Evolutionary conservation across 495 filamentous ascomycete genomes (phyloP).

Genomic region (Thozetella sp.): DNA sequence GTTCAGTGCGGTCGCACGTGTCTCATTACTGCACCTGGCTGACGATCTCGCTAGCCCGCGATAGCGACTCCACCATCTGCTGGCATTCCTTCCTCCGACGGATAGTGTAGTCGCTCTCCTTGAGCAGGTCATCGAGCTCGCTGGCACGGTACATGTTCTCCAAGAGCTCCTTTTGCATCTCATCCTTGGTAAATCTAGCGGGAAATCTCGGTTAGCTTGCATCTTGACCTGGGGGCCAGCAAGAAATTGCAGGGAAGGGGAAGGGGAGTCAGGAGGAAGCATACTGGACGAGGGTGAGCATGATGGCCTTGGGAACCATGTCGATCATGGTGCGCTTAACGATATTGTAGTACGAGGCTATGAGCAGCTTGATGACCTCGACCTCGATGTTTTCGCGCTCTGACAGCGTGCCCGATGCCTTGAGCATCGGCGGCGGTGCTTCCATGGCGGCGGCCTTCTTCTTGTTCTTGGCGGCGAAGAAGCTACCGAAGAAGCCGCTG

Average conservation of each 20-base stretch:
- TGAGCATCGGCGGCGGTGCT: constrained; percentile 86
- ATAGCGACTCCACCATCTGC: constrained; percentile 95
- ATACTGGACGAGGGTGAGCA: constrained; percentile 94
- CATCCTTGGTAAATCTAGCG: constrained; percentile 93
- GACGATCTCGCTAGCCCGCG: constrained; percentile 92
- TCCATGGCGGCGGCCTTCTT: constrained; percentile 99
- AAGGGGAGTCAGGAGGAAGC: constrained; percentile 29
- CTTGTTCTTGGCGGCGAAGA: constrained; percentile 98
- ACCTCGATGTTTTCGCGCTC: constrained; percentile 95
- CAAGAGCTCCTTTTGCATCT: constrained; percentile 98
- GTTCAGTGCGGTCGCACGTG: too few relatives aligned
- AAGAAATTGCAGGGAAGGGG: background rate
- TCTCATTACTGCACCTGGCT: constrained; percentile 88
- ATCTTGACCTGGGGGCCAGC: too few relatives aligned
- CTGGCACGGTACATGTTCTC: constrained; percentile 94
- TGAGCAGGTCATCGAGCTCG: constrained; percentile 91
- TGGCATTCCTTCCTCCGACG: constrained; percentile 96
- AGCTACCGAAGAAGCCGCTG: constrained; percentile 91
- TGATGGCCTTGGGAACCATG: constrained; percentile 99
- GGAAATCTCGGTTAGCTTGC: constrained; percentile 3
- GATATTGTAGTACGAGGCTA: constrained; percentile 97
- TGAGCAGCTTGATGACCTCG: constrained; percentile 97
- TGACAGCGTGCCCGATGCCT: constrained; percentile 87
- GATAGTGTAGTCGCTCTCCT: constrained; percentile 97
- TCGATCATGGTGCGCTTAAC: constrained; percentile 98